Percentiles rank a stretch among this genome's conserved stretches.
Conservation (phyloP, 73 alveolate species). For the Symbiodinium pilosum region DNA sequence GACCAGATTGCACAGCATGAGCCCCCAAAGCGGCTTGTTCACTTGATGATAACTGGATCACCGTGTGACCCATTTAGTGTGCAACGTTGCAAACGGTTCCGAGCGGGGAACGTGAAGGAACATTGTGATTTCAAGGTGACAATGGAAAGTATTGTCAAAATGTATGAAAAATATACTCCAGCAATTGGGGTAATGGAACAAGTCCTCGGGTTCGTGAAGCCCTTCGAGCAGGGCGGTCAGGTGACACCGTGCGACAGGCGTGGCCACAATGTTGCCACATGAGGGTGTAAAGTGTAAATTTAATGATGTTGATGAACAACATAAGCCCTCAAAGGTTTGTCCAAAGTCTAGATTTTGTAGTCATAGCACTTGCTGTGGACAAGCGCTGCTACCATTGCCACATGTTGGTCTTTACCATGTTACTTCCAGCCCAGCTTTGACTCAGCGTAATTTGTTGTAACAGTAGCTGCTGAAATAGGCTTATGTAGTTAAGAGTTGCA, state of each 20-base stretch:
- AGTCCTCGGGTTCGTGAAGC: neutral
- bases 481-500: too few species aligned
- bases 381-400: too few species aligned
- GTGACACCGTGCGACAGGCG: neutral
- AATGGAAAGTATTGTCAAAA: neutral
- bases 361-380: neutral
- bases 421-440: too few species aligned
- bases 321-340: neutral
- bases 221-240: neutral
- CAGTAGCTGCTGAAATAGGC: too few species aligned
- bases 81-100: neutral
- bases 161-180: neutral
- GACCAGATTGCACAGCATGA: neutral
- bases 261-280: neutral
- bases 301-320: neutral
- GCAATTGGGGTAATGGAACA: neutral
- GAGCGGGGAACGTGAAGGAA: neutral
- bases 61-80: neutral
- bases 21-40: neutral
- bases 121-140: neutral
- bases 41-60: neutral
- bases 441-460: too few species aligned
- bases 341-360: neutral
- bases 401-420: too few species aligned
- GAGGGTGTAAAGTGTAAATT: neutral